phyloP scores from a whole-genome alignment of 2,329 filamentous ascomycete species.

The Trichoderma sp. region DNA sequence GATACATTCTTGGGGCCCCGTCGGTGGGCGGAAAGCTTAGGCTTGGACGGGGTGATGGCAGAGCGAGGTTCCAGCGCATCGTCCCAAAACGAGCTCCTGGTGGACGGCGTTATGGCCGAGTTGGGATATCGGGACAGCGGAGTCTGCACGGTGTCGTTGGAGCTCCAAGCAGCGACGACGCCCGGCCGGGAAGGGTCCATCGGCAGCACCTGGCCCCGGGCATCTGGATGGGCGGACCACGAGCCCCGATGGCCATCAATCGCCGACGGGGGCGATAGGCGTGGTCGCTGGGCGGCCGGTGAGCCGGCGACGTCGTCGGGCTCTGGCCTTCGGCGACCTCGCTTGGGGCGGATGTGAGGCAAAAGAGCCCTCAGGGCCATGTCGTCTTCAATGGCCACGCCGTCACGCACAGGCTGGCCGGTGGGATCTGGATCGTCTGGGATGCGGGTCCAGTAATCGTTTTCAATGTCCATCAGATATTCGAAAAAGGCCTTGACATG shows the following conservation, averaged over 20 bases:
- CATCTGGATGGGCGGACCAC: constrained; percentile 51
- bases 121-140: constrained; percentile 72
- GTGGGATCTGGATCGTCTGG: constrained; percentile 65
- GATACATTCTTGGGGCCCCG: constrained; percentile 85
- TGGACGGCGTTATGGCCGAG: constrained; percentile 72
- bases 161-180: constrained; percentile 30
- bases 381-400: constrained; percentile 83
- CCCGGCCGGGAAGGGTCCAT: constrained; percentile 41
- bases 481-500: constrained; percentile 95
- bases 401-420: constrained; percentile 70
- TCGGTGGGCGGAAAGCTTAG: constrained; percentile 50
- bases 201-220: constrained; percentile 37
- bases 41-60: constrained; percentile 68
- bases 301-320: constrained; percentile 54
- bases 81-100: constrained; percentile 55
- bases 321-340: constrained; percentile 64
- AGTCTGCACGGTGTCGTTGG: constrained; percentile 59
- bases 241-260: constrained; percentile 41
- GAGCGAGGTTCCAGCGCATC: constrained; percentile 67
- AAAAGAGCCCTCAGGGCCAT: constrained; percentile 81
- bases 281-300: constrained; percentile 60
- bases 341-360: constrained; percentile 69
- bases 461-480: constrained; percentile 75
- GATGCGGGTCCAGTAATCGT: constrained; percentile 78
- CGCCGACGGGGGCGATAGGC: constrained; percentile 56